These are phyloP conservation scores for Austroboletus festivus DNA, from an alignment of 768 basidiomycete species.

Conservation along the genomic window DNA sequence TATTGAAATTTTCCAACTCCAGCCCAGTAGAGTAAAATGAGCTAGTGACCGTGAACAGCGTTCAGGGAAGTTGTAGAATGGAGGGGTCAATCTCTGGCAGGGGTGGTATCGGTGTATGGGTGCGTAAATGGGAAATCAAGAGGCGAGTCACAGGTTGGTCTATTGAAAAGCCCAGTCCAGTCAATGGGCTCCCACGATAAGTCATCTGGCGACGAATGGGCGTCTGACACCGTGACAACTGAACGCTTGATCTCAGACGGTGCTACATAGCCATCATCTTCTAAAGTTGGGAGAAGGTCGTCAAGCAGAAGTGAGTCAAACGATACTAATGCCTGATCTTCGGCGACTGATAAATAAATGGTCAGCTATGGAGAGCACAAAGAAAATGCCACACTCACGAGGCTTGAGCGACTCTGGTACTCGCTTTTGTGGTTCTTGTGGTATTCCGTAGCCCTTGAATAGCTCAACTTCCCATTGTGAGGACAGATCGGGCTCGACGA, in stretches of 20 bases:
- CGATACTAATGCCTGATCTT: not conserved
- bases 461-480: conserved; percentile 34
- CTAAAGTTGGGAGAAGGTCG: conserved; percentile 5
- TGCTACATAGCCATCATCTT: not conserved
- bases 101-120: not conserved
- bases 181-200: conserved; percentile 1
- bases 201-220: not conserved
- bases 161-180: conserved; percentile 11
- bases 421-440: not conserved
- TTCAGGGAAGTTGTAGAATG: conserved; percentile 6
- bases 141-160: not conserved
- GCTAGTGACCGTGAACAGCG: too few species aligned
- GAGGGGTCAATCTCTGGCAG: conserved; percentile 8
- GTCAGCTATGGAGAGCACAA: not conserved
- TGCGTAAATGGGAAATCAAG: not conserved
- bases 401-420: not conserved
- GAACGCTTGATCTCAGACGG: not conserved
- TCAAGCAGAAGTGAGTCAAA: conserved; percentile 1
- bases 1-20: too few species aligned
- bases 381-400: not conserved
- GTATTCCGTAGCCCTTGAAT: conserved; percentile 24
- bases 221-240: not conserved
- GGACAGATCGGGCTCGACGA: conserved; percentile 21
- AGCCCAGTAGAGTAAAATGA: too few species aligned
- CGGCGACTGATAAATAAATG: not conserved